Percentiles rank a stretch among this genome's conserved stretches.
These are phyloP conservation scores for Punctularia strigosozonata DNA, from an alignment of 768 basidiomycete species.

Conservation along the genomic window DNA sequence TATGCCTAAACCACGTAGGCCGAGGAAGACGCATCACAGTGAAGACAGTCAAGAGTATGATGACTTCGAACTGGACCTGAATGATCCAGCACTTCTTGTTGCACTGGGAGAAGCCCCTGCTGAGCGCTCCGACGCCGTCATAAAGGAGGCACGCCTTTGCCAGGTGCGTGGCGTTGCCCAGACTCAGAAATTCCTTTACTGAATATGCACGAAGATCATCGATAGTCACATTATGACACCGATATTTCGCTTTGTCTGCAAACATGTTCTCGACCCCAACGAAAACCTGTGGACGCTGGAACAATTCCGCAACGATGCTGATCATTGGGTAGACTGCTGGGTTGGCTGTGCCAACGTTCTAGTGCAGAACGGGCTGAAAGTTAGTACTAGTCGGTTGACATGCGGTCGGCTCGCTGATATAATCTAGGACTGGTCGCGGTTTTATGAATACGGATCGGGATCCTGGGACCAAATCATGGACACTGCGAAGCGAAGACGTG, in stretches of 20 bases:
- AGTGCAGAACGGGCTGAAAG: conserved; percentile 37
- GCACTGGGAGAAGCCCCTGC: conserved; percentile 30
- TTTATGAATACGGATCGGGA: conserved; percentile 37
- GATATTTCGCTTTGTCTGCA: conserved; percentile 42
- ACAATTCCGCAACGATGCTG: conserved; percentile 24
- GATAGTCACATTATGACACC: conserved; percentile 35
- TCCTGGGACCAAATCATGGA: conserved; percentile 47
- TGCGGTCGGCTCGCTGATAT: neutral
- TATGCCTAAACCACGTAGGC: conserved; percentile 26
- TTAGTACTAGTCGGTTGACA: conserved; percentile 11
- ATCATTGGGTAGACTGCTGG: conserved; percentile 62
- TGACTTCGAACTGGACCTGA: conserved; percentile 42
- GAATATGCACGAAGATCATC: conserved; percentile 28
- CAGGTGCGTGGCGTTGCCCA: too few relatives aligned
- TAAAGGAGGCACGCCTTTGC: too few relatives aligned
- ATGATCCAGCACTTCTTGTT: conserved; percentile 48
- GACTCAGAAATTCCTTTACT: too few relatives aligned
- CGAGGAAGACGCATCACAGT: too few relatives aligned
- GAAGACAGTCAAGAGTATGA: conserved; percentile 76
- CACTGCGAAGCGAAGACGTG: conserved; percentile 36
- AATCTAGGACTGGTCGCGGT: conserved; percentile 50
- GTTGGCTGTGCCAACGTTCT: conserved; percentile 54
- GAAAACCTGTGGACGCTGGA: conserved; percentile 11
- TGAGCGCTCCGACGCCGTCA: neutral
- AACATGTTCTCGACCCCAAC: conserved; percentile 24